Conservation (phyloP, 441 rosid genomes). For the Theobroma grandiflorum region DNA sequence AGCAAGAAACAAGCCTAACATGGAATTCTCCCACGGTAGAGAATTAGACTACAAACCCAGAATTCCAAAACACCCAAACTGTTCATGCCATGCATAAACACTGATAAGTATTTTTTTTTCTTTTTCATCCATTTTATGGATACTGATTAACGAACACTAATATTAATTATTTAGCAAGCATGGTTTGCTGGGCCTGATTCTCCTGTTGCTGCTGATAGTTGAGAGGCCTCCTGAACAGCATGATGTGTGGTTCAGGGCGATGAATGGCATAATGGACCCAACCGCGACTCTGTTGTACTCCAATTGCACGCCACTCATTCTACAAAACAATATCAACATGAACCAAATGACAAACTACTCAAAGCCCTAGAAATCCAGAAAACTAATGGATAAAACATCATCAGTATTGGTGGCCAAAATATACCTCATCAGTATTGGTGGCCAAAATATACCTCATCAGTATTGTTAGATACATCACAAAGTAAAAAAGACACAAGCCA, state of each 20-base stretch:
- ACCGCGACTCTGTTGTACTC: conserved; percentile 98
- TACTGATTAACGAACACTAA: not conserved
- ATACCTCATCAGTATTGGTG: too few species aligned
- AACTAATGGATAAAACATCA: not conserved
- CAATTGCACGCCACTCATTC: conserved; percentile 96
- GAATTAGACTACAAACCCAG: conserved; percentile 30
- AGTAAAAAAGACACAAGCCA: not conserved
- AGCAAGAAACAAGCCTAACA: conserved; percentile 16
- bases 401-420: not conserved
- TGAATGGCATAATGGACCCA: conserved; percentile 99
- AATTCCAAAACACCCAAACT: conserved; percentile 10
- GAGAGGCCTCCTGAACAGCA: conserved; percentile 97
- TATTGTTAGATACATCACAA: not conserved
- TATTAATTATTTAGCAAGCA: conserved; percentile 56
- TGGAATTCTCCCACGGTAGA: conserved; percentile 41
- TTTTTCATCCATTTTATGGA: conserved; percentile 15
- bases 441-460: not conserved
- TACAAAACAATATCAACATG: conserved; percentile 25
- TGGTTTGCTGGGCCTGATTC: conserved; percentile 61
- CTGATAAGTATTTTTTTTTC: conserved; percentile 11
- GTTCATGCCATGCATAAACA: conserved; percentile 39
- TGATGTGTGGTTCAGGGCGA: conserved; percentile 98
- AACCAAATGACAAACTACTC: not conserved
- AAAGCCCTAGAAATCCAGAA: not conserved
- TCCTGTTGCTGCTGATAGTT: conserved; percentile 94